Evolutionary conservation across 176 grass and related monocot genomes (phyloP).

Genomic region (Puya raimondii): DNA sequence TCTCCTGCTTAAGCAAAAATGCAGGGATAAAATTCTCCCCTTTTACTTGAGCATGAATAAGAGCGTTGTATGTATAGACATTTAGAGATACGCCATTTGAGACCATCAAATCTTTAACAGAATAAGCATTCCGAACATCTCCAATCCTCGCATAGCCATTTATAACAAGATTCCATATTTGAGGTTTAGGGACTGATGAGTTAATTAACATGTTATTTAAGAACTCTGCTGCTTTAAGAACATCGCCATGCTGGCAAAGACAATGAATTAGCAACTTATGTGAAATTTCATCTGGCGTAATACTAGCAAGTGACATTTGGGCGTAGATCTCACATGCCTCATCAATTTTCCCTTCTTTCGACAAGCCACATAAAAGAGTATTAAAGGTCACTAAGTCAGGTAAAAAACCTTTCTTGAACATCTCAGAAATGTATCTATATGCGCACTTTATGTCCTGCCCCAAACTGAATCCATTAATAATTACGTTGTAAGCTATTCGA

Average conservation of each 20-base stretch:
- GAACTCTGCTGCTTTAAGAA: slow-evolving; percentile 18
- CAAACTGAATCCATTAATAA: slow-evolving; percentile 38
- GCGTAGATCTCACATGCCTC: slow-evolving; percentile 36
- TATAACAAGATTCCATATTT: slow-evolving; percentile 41
- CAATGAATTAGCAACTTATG: slow-evolving; percentile 33
- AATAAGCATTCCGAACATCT: slow-evolving; percentile 26
- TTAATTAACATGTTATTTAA: slow-evolving; percentile 29
- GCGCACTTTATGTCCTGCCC: slow-evolving; percentile 22
- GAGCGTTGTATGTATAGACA: slow-evolving; percentile 35
- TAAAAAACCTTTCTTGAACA: slow-evolving; percentile 42
- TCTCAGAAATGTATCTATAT: slow-evolving; percentile 27
- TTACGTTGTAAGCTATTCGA: slow-evolving; percentile 38
- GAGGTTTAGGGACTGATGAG: slow-evolving; percentile 21
- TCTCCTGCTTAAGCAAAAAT: slow-evolving; percentile 32
- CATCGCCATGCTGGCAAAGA: slow-evolving; percentile 32
- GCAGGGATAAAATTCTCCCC: slow-evolving; percentile 20
- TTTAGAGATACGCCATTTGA: slow-evolving; percentile 26
- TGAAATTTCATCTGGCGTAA: slow-evolving; percentile 32
- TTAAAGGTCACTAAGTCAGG: slow-evolving; percentile 42
- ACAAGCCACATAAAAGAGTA: slow-evolving; percentile 37
- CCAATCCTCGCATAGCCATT: slow-evolving; percentile 30
- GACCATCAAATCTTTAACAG: slow-evolving; percentile 31
- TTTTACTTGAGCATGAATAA: slow-evolving; percentile 40
- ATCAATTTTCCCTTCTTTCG: slow-evolving; percentile 28
- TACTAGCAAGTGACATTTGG: slow-evolving; percentile 29